Evolutionary conservation across 2,329 filamentous ascomycete species (phyloP), one percentile per base, ranked within the genome.

Genomic region (Huntiella decipiens): DNA sequence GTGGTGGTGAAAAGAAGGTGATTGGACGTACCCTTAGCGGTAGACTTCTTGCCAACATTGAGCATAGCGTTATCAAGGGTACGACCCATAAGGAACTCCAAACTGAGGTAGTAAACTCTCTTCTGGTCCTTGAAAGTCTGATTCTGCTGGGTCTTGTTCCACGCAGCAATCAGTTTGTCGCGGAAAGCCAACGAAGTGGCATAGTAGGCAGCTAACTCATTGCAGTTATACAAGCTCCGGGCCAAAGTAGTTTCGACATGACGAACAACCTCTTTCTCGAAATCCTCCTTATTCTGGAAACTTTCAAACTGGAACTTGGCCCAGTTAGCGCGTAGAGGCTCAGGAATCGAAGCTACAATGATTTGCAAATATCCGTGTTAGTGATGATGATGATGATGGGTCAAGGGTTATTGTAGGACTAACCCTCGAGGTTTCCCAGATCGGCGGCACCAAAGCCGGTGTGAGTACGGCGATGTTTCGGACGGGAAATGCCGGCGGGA

Each of bases 1-100:
- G 54, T 55, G 45, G 54, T 60, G 50, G 63, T 60, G 50, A 63
- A 63, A 1, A 61, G 3, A 32, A 32, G 35, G 13, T 7, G 3
- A 33, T 6, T 22, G 35, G 10, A 50, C 72, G 54, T 63, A 91
- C 86, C 72, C 63, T 76, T 79, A 44, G 91, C 88, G 50, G 79
- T 67, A 55, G 86, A 75, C 64, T 96, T 98, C 60, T 85, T 70
- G 17, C 83, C 83, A 47, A 94, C 76, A 61, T 98, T 98, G 53
- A 98, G 73, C 84, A 98, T 95, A 52, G 91, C 88, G 74, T 98
- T 98, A 68, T 98, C 91, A 52, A 98, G 67, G 40, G 91, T 82
- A 58, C 91, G 74, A 37, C 91, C 91, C 91, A 98, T 98, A 56
- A 98, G 66, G 57, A 98, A 98, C 64, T 98, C 91, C 49, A 98